Base-by-base conservation (phyloP, 2,329 filamentous ascomycete species). In the Trichoderma atrobrunneum region DNA sequence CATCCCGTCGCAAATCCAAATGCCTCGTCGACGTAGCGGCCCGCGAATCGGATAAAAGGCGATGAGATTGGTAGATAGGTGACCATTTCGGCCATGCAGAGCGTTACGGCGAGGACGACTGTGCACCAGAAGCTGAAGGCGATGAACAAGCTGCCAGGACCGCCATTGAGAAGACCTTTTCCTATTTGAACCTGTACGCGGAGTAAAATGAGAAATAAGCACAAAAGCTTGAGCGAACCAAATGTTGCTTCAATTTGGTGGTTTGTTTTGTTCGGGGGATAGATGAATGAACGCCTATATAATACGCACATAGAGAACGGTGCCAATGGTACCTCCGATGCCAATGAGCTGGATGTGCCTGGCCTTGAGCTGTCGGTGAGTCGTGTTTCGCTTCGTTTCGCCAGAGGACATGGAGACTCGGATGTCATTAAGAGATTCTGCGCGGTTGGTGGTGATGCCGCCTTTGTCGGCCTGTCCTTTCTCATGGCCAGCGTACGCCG, bases 1-100 rank as follows among this genome's bases (percentile, higher is more conserved):
- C 91, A 93, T 6, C 91, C 91, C 2, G 90, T 88, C 7, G 90
- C 90, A 71, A 93, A 91, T 1, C 91, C 91, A 72, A 94, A 92
- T 3, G 91, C 90, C 74, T 93, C 91, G 75, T 94, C 92, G 34
- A 94, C 91, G 75, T 89, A 94, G 61, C 91, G 87, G 16, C 91
- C 91, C 5, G 92, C 92, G 76, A 94, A 93, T 30, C 91, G 89
- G 78, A 94, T 92, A 79, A 95, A 94, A 0, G 92, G 91, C 54
- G 91, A 93, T 0, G 91, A 93, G 69, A 94, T 92, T 8, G 92
- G 92, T 3, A 93, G 83, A 74, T 92, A 93, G 0, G 91, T 92
- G 8, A 93, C 91, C 91, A 94, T 93, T 79, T 94, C 92, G 14
- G 91, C 90, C 82, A 92, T 88, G 78, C 83, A 86, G 73, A 89